Evolutionary conservation across 768 basidiomycete genomes (phyloP).

Genomic region (Mycena pura): DNA sequence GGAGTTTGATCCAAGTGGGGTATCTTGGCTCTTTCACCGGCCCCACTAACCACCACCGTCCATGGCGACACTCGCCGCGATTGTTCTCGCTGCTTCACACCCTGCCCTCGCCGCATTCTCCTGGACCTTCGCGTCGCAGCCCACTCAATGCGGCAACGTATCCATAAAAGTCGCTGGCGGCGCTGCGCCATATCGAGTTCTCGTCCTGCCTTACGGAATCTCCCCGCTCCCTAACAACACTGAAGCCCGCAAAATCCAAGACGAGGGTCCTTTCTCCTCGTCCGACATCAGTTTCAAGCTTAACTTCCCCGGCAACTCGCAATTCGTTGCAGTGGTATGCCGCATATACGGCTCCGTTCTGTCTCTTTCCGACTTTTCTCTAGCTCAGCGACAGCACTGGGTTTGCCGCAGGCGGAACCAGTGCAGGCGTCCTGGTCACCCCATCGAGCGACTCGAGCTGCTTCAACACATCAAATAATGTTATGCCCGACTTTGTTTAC

Average conservation of each 20-base stretch:
- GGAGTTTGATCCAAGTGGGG: no score
- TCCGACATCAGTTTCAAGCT: conserved; percentile 11
- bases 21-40: conserved; percentile 12
- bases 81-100: conserved; percentile 32
- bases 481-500: conserved; percentile 63
- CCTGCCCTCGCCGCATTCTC: conserved; percentile 47
- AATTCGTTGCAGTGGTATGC: conserved; percentile 81
- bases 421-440: conserved; percentile 64
- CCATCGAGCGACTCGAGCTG: conserved; percentile 62
- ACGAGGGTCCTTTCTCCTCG: conserved; percentile 55
- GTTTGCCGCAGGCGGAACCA: conserved; percentile 81
- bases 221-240: conserved; percentile 64
- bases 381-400: conserved; percentile 66
- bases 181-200: conserved; percentile 67
- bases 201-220: conserved; percentile 73
- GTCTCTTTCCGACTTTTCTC: not conserved
- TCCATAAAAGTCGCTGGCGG: conserved; percentile 64
- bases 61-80: conserved; percentile 16
- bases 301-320: conserved; percentile 50
- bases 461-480: conserved; percentile 56
- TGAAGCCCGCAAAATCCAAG: conserved; percentile 58
- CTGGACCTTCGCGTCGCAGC: conserved; percentile 53
- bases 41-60: not conserved
- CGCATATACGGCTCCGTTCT: no score
- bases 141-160: conserved; percentile 72